Base-by-base conservation (phyloP, 352 stramenopile species). In the Phytophthora multivora region DNA sequence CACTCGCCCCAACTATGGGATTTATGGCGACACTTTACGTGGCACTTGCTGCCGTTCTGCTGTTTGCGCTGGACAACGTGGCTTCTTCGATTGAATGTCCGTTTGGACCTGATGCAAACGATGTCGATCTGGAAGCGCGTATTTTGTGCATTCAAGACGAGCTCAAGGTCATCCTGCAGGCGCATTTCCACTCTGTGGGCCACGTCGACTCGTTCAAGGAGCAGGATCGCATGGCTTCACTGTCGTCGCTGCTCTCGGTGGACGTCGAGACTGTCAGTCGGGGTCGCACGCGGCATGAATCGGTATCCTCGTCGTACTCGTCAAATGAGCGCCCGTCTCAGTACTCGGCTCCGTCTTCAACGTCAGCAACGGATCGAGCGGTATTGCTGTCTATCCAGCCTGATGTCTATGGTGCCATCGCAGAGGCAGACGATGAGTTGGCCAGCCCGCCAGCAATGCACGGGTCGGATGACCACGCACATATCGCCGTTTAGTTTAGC, bases 91-190 rank as follows among this genome's bases (percentile, higher is more conserved):
- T 90, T 41, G 81, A 90, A 59, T 83, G 58, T 49, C 76, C 76
- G 11, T 79, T 83, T 46, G 72, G 71, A 1, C 13, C 49, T 1
- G 73, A 74, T 41, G 51, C 69, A 1, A 77, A 83, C 39, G 67
- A 73, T 51, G 68, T 83, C 38, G 63, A 80, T 23, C 53, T 87
- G 5, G 72, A 88, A 60, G 49, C 65, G 16, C 63, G 66, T 19
- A 75, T 86, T 5, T 57, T 81, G 51, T 72, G 62, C 26, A 75
- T 86, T 42, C 77, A 88, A 47, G 69, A 86, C 40, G 75, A 84
- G 59, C 68, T 89, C 43, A 77, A 85, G 54, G 72, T 81, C 5
- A 75, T 80, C 40, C 52, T 83, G 15, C 68, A 77, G 25, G 77
- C 75, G 15, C 76, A 84, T 48, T 83, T 89, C 41, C 69, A 80